phyloP scores from a whole-genome alignment of 1,284 basidiomycete species.

The Trichosporon ovoides region DNA sequence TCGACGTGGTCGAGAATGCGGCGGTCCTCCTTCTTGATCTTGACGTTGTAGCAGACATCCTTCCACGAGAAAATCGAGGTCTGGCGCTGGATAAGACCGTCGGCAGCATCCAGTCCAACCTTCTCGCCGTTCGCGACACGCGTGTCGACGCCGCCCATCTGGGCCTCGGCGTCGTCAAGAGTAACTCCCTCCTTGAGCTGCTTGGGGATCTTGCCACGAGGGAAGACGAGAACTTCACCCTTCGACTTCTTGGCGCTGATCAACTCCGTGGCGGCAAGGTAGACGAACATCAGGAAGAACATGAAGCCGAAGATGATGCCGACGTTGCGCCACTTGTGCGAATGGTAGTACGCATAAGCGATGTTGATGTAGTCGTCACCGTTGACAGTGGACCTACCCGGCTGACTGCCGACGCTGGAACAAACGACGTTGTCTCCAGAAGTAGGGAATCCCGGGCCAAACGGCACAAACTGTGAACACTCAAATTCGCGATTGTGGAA shows the following conservation, averaged over 20 bases:
- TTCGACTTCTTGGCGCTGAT: constrained; percentile 52
- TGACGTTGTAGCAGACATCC: constrained; percentile 58
- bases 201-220: constrained; percentile 47
- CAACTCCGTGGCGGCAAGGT: constrained; percentile 56
- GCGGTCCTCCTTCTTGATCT: constrained; percentile 57
- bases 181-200: constrained; percentile 28
- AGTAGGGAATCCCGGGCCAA: constrained; percentile 45
- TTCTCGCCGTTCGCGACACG: constrained; percentile 26
- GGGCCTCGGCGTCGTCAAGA: constrained; percentile 26
- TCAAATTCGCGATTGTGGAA: constrained; percentile 45
- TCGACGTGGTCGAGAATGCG: constrained; percentile 70
- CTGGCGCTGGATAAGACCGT: constrained; percentile 44
- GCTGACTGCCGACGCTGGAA: constrained; percentile 47
- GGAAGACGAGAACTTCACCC: constrained; percentile 54
- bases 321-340: constrained; percentile 60
- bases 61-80: constrained; percentile 51
- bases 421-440: constrained; percentile 46
- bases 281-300: constrained; percentile 52
- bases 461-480: constrained; percentile 45
- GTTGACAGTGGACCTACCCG: constrained; percentile 46
- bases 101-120: constrained; percentile 27
- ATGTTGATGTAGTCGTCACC: constrained; percentile 56
- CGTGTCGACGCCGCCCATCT: constrained; percentile 30
- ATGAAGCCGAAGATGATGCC: constrained; percentile 57
- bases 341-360: constrained; percentile 60